phyloP scores from a whole-genome alignment of 306 rosid genomes.

The Sophora flavescens region DNA sequence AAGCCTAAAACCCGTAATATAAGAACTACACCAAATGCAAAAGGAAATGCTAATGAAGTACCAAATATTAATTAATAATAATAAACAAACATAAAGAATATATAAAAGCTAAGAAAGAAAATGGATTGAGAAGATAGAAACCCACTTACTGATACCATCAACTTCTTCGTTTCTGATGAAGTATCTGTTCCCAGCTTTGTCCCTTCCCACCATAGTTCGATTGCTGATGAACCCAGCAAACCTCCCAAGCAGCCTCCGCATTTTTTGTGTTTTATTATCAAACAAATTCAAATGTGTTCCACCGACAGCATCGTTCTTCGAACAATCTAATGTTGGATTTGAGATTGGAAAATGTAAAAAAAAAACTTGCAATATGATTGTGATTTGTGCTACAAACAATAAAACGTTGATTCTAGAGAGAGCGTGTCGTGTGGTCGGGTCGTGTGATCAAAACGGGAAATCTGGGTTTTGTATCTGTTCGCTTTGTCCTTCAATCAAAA shows the following conservation, averaged over 20 bases:
- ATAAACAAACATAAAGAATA: not conserved
- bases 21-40: not conserved
- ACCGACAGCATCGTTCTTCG: slow-evolving; percentile 24
- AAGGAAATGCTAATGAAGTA: not conserved
- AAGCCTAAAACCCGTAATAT: not conserved
- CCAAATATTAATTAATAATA: not conserved
- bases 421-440: not conserved
- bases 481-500: not conserved
- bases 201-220: slow-evolving; percentile 67
- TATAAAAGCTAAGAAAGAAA: too few relatives aligned
- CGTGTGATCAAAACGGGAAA: not conserved
- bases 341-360: slow-evolving; percentile 18
- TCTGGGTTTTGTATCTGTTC: slow-evolving; percentile 16
- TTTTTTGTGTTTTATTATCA: slow-evolving; percentile 1
- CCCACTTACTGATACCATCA: slow-evolving; percentile 80
- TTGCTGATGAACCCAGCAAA: slow-evolving; percentile 62
- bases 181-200: slow-evolving; percentile 82
- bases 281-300: slow-evolving; percentile 36
- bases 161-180: slow-evolving; percentile 70
- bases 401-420: slow-evolving; percentile 7
- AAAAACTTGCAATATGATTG: not conserved
- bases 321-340: slow-evolving; percentile 24
- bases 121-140: slow-evolving; percentile 33
- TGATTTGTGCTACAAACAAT: slow-evolving; percentile 9
- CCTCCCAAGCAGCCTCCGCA: slow-evolving; percentile 74